Evolutionary conservation across 345 rosid genomes (phyloP), one percentile per base, ranked within the genome.

Genomic region (Ceriops zippeliana): DNA sequence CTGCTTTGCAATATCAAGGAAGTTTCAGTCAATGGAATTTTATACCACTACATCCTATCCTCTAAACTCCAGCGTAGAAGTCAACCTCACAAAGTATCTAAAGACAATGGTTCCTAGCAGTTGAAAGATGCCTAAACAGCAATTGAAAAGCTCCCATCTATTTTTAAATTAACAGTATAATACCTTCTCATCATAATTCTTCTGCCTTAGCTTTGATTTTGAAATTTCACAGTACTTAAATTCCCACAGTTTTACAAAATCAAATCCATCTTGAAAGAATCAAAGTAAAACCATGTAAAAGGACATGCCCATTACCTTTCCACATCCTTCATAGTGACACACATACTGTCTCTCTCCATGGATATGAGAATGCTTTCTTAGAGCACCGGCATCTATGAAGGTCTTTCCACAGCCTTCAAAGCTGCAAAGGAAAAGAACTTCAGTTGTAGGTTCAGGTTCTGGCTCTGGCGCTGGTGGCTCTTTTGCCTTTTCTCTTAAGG

Each of bases 351-450:
- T 86, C 77, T 91, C 98, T 58, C 99, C 99, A 77, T 91, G 98
- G 65, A 90, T 90, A 69, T 92, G 99, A 62, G 99, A 90, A 87
- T 95, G 98, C 78, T 91, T 92, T 71, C 98, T 85, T 77, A 92
- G 83, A 52, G 96, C 98, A 61, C 98, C 96, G 46, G 86, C 99
- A 66, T 90, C 99, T n/a, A 84, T 81, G 67, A 91, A 95, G 63
- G 96, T 91, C 79, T 91, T 95, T 22, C 98, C 98, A 75, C 99
- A 95, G 31, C 91, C 96, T 28, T 90, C 98, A 69, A 78, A 91
- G 83, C 98, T 91, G 83, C 99, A 95, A 6, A 92, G 96, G 79
- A 95, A 95, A 15, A 91, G 90, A 82, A 95, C 96, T 81, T 95
- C 99, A 0, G 93, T 85, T 0, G 96, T 91, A 22, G 98, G 96